phyloP scores from a whole-genome alignment of 2,329 filamentous ascomycete genomes.

The Pyrenochaeta sp. region DNA sequence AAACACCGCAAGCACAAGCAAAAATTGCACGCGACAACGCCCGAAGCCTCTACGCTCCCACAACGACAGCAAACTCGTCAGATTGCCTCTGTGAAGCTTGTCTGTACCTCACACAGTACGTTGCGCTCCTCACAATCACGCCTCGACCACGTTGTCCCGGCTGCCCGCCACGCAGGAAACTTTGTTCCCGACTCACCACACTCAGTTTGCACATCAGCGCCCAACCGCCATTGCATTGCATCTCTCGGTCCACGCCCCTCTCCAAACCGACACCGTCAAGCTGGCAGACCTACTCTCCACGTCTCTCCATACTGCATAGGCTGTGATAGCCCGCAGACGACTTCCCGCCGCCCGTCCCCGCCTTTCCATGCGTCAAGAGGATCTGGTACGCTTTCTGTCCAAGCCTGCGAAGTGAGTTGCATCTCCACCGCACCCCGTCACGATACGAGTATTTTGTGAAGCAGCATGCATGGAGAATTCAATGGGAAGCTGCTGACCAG shows the following conservation, averaged over 20 bases:
- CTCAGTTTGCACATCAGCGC: conserved; percentile 24
- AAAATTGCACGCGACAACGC: conserved; percentile 29
- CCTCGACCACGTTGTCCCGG: background rate
- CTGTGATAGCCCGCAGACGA: conserved; percentile 48
- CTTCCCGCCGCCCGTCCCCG: conserved; percentile 27
- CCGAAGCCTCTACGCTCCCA: conserved; percentile 14
- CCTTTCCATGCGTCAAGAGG: conserved; percentile 85
- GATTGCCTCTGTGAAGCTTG: conserved; percentile 7
- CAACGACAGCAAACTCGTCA: conserved; percentile 10
- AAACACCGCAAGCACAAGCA: conserved; percentile 25
- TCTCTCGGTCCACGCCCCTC: conserved; percentile 9
- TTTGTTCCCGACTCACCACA: background rate
- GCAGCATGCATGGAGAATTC: conserved; percentile 3
- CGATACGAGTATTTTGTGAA: background rate
- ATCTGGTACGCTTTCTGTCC: conserved; percentile 91
- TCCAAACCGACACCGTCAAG: conserved; percentile 35
- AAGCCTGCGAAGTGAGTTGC: conserved; percentile 87
- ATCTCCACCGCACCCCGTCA: conserved; percentile 12
- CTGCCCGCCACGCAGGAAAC: conserved; percentile 2
- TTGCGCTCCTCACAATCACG: conserved; percentile 2
- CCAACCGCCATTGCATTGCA: conserved; percentile 28
- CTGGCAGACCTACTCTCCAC: conserved; percentile 40
- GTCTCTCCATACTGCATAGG: conserved; percentile 42
- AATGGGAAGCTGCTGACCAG: conserved; percentile 19
- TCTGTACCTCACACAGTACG: conserved; percentile 12